Conservation (phyloP, 129 eudicot species). For the Ambrosia artemisiifolia region DNA sequence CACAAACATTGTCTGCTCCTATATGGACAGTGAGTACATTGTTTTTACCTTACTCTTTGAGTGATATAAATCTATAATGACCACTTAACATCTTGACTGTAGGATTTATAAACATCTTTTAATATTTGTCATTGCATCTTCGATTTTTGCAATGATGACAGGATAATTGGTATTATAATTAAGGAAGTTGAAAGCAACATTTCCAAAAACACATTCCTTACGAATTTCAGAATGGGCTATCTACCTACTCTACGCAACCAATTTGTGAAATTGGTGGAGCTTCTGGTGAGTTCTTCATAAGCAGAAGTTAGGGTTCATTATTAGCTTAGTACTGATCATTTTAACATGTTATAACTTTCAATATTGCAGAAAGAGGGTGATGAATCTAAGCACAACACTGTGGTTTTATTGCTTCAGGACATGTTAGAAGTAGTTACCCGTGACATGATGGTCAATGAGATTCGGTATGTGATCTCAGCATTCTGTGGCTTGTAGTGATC, state of each 20-base stretch:
- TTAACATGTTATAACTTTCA: conserved; percentile 15
- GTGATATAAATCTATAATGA: conserved; percentile 3
- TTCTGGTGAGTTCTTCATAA: conserved; percentile 52
- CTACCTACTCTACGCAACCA: conserved; percentile 74
- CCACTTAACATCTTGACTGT: conserved; percentile 16
- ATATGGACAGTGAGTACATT: conserved; percentile 8
- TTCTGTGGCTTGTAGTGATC: not conserved
- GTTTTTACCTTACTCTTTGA: not conserved
- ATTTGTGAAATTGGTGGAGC: conserved; percentile 85
- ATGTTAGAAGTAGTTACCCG: conserved; percentile 95
- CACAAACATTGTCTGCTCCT: not conserved
- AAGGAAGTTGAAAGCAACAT: conserved; percentile 83
- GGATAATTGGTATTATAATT: conserved; percentile 76
- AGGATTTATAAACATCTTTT: not conserved
- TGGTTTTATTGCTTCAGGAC: conserved; percentile 86
- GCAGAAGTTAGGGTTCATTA: conserved; percentile 6
- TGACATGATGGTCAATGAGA: conserved; percentile 97
- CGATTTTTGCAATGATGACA: conserved; percentile 35
- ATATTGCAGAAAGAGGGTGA: conserved; percentile 75
- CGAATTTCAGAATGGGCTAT: conserved; percentile 81
- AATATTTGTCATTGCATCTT: conserved; percentile 10
- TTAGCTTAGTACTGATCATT: conserved; percentile 20
- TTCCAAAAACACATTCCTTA: conserved; percentile 61
- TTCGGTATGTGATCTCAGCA: conserved; percentile 52
- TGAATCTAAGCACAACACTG: conserved; percentile 64